Evolutionary conservation across 257 asterid species (phyloP).

Genomic region (Salvia hispanica): DNA sequence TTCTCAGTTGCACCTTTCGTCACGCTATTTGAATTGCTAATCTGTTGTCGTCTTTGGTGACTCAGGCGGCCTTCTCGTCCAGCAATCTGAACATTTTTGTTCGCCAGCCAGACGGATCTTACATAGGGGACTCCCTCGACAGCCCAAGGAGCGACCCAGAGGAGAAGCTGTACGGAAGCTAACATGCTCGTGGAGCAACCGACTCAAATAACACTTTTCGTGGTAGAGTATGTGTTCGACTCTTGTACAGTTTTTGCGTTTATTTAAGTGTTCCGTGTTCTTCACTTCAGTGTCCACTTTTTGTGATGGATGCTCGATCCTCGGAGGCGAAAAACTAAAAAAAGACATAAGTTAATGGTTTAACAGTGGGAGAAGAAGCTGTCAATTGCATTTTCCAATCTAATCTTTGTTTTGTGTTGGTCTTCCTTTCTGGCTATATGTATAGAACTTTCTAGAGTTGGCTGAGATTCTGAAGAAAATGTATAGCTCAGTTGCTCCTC

Average conservation of each 20-base stretch:
- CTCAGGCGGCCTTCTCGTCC: slow-evolving; percentile 63
- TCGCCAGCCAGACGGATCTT: slow-evolving; percentile 85
- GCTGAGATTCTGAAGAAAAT: slow-evolving; percentile 33
- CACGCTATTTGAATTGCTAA: slow-evolving; percentile 16
- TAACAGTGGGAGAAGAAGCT: slow-evolving; percentile 38
- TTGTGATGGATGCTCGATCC: slow-evolving; percentile 47
- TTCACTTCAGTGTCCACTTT: slow-evolving; percentile 42
- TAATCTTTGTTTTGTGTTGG: slow-evolving; percentile 5
- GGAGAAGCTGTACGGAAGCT: slow-evolving; percentile 33
- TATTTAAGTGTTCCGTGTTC: slow-evolving; percentile 32
- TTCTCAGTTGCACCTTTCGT: not conserved
- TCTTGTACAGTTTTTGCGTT: slow-evolving; percentile 42
- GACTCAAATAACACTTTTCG: slow-evolving; percentile 23
- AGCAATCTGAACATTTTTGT: slow-evolving; percentile 78
- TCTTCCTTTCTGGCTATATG: slow-evolving; percentile 33
- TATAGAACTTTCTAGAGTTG: slow-evolving; percentile 41
- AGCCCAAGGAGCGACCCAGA: slow-evolving; percentile 66
- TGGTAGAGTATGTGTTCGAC: slow-evolving; percentile 37
- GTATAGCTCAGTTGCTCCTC: slow-evolving; percentile 26
- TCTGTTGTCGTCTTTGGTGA: slow-evolving; percentile 11
- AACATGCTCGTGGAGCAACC: slow-evolving; percentile 7
- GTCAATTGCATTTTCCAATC: slow-evolving; percentile 12
- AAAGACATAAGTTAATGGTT: slow-evolving; percentile 29
- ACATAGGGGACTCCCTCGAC: slow-evolving; percentile 77
- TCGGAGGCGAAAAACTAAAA: slow-evolving; percentile 23